Base-by-base conservation (phyloP, 495 filamentous ascomycete genomes). In the Penicillium paxilli region DNA sequence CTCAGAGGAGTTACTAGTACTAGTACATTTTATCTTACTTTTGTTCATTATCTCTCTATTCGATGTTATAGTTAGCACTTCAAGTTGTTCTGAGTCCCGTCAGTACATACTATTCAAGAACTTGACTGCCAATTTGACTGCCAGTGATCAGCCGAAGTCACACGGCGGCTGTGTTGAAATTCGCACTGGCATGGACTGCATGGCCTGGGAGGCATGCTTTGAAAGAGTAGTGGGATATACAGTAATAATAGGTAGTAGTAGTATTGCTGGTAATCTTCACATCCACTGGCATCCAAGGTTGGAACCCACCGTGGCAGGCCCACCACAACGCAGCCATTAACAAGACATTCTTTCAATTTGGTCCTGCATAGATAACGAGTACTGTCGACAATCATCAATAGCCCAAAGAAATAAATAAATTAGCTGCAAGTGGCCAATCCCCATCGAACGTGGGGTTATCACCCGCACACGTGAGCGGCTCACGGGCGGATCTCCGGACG, bases 381-480 rank as follows among this genome's bases (percentile, higher is more conserved):
- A 16, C 8, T 19, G 17, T 7, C 12, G 35, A 38, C 4, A 1
- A 16, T 16, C 35, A 38, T 4, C n/a, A 16, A 19, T 38, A 1
- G 17, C 9, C 35, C 35, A 19, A 19, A n/a, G 16, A 16, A 16
- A 19, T 38, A 19, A 38, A 20, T 38, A 16, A 5, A 16, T 14
- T 19, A 7, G 11, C 2, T 19, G n/a, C 6, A 38, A 38, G 35
- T n/a, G n/a, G 35, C 12, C 35, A 19, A 20, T 38, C n/a, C 16
- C n/a, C 1, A 21, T 42, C 40, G 40, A 23, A 24, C 20, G 40
- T 42, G 40, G 40, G 40, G 20, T 22, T 21, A 9, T 8, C 55
- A 48, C 28, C 59, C 59, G 59, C 11, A 52, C 59, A 62, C 59
- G 59, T 62, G 59, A 62, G 59, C 59, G 59, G 59, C 44, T 53